Evolutionary conservation across 441 rosid species (phyloP), one percentile per base, ranked within the genome.

Genomic region (Euphorbia celastroides): DNA sequence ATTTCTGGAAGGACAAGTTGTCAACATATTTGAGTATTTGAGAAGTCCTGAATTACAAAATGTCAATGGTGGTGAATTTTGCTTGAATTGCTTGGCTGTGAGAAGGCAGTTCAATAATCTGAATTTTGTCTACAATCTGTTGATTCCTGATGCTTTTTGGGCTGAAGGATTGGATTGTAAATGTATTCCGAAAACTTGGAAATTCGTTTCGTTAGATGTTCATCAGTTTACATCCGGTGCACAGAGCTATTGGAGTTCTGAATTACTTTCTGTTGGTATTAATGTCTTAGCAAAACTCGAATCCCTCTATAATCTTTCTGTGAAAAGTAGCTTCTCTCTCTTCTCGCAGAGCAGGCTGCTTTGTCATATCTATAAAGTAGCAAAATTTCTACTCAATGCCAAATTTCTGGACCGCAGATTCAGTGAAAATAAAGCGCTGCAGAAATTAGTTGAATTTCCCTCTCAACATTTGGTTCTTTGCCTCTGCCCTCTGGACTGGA

Each of bases 71-170:
- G n/a, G n/a, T n/a, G n/a, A n/a, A n/a, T 85, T 85, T 70, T 85
- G 87, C 72, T 62, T 83, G 64, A 75, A 73, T 62, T 83, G 78
- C 77, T 70, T 83, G 27, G 84, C 82, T 0, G 79, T 81, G 20
- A 46, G 66, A 72, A 79, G 67, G 71, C 74, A 74, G 9, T 54
- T 25, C 25, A 36, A 57, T 34, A 71, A 66, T 68, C n/a, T 28
- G 23, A 64, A 44, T 8, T 3, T 68, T 50, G 51, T 62, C 20
- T 85, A 62, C 72, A 28, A 66, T 68, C 64, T 82, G 41, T 56
- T 70, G 71, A 75, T 73, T 60, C 52, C 73, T 34, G 69, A 76
- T 65, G 79, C 82, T 57, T 63, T 68, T 0, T 83, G 87, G 83
- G 74, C 72, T 48, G 46, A 50, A 44, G 64, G 46, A 23, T 8